A percentile compares a stretch with the other conserved stretches of the same genome.
phyloP scores from a whole-genome alignment of 2,329 filamentous ascomycete species.

The Pseudogymnoascus sp. region DNA sequence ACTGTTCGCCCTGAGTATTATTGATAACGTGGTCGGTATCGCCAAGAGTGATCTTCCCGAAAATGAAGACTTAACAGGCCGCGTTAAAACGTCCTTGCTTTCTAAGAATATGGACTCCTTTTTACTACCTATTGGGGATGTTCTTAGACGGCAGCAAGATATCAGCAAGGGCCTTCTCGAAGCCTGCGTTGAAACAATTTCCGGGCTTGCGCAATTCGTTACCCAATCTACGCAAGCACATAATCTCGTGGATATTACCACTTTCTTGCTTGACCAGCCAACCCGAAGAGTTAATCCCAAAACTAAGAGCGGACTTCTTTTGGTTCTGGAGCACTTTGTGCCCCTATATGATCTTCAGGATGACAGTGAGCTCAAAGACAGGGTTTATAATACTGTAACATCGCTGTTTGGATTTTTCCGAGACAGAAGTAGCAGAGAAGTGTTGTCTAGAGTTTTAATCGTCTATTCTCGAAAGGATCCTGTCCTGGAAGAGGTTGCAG shows the following conservation, averaged over 20 bases:
- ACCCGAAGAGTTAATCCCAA: conserved; percentile 71
- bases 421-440: conserved; percentile 66
- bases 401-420: conserved; percentile 86
- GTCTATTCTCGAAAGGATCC: conserved; percentile 60
- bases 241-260: conserved; percentile 71
- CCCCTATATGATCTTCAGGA: conserved; percentile 51
- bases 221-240: conserved; percentile 59
- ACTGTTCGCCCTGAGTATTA: conserved; percentile 66
- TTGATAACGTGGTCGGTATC: conserved; percentile 60
- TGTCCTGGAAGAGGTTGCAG: conserved; percentile 53
- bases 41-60: conserved; percentile 47
- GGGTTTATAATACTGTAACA: conserved; percentile 66
- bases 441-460: conserved; percentile 64
- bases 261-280: conserved; percentile 78
- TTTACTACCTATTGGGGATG: conserved; percentile 57
- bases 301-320: conserved; percentile 72
- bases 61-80: conserved; percentile 34
- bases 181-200: conserved; percentile 68
- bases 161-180: conserved; percentile 69
- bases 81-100: conserved; percentile 49
- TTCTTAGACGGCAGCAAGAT: conserved; percentile 50
- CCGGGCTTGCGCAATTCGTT: conserved; percentile 65
- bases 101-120: conserved; percentile 51
- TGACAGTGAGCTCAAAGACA: conserved; percentile 49
- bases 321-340: conserved; percentile 74